Conservation (phyloP, 2,329 filamentous ascomycete species). For the Colletotrichum noveboracense region DNA sequence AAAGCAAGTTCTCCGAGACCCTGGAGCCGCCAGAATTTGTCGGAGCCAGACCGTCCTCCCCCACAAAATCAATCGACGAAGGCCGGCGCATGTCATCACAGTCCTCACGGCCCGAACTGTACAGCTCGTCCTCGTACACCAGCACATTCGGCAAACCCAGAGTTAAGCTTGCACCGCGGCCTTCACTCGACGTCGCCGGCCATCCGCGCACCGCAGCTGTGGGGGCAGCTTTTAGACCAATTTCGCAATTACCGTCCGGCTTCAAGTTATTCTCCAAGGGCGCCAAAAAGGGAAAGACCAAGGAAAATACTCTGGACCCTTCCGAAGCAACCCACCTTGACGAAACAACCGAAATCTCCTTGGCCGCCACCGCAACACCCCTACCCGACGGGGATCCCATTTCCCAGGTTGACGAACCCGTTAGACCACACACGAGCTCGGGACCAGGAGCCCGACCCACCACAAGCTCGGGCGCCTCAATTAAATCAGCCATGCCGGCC, state of each 20-base stretch:
- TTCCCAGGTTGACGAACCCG: conserved; percentile 29
- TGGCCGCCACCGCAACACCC: conserved; percentile 35
- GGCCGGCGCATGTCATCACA: conserved; percentile 55
- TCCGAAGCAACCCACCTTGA: conserved; percentile 38
- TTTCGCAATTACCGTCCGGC: conserved; percentile 82
- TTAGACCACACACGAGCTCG: conserved; percentile 37
- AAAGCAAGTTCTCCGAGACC: conserved; percentile 54
- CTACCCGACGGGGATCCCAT: conserved; percentile 38
- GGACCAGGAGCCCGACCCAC: conserved; percentile 34
- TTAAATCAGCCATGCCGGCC: conserved; percentile 42
- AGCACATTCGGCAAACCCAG: conserved; percentile 69
- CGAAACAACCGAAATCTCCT: conserved; percentile 39
- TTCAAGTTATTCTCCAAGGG: conserved; percentile 72
- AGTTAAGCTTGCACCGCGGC: conserved; percentile 87
- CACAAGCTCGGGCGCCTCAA: conserved; percentile 51
- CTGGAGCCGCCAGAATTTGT: conserved; percentile 58
- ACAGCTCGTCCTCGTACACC: conserved; percentile 52
- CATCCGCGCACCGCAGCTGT: conserved; percentile 57
- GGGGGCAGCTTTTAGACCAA: conserved; percentile 63
- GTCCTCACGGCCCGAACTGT: conserved; percentile 56
- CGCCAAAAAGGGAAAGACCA: conserved; percentile 54
- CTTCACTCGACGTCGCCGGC: conserved; percentile 70
- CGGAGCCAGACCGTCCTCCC: conserved; percentile 51
- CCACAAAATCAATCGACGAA: conserved; percentile 49
- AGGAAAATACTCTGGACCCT: conserved; percentile 33